Conservation (phyloP, 2,329 filamentous ascomycete species). For the Arthrobotrys megalospora region DNA sequence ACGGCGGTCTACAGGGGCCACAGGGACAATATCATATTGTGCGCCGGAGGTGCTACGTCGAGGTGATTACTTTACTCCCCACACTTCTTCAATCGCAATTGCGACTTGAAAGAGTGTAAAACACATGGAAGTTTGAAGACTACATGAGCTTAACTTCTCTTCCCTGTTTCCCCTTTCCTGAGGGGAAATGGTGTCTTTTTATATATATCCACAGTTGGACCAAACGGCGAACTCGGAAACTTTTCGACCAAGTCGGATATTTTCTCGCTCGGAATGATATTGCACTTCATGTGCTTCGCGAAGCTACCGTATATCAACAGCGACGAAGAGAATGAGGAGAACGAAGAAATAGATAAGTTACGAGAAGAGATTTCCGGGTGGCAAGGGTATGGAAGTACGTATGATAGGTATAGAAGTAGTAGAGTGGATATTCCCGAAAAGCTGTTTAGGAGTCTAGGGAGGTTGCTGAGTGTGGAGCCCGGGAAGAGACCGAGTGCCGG, state of each 20-base stretch:
- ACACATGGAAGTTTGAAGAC: constrained; percentile 34
- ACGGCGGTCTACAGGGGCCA: constrained; percentile 91
- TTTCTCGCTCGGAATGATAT: constrained; percentile 98
- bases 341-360: constrained; percentile 88
- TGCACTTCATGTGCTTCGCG: constrained; percentile 98
- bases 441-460: constrained; percentile 38
- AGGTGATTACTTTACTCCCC: constrained; percentile 65
- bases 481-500: constrained; percentile 47
- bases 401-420: constrained; percentile 72
- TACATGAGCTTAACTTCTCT: constrained; percentile 61
- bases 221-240: constrained; percentile 83
- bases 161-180: constrained; percentile 12
- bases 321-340: constrained; percentile 88
- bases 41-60: constrained; percentile 89
- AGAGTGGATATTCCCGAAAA: constrained; percentile 52
- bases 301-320: constrained; percentile 87
- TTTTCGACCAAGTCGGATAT: constrained; percentile 98
- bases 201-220: constrained; percentile 67
- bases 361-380: constrained; percentile 88
- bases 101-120: constrained; percentile 25
- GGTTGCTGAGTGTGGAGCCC: constrained; percentile 48
- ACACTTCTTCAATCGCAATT: constrained; percentile 25
- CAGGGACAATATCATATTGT: constrained; percentile 97
- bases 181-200: constrained; percentile 3
- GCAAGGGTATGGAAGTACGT: constrained; percentile 79